Conservation (phyloP, 805 yeast species). For the Sugiyamaella floridensis region DNA sequence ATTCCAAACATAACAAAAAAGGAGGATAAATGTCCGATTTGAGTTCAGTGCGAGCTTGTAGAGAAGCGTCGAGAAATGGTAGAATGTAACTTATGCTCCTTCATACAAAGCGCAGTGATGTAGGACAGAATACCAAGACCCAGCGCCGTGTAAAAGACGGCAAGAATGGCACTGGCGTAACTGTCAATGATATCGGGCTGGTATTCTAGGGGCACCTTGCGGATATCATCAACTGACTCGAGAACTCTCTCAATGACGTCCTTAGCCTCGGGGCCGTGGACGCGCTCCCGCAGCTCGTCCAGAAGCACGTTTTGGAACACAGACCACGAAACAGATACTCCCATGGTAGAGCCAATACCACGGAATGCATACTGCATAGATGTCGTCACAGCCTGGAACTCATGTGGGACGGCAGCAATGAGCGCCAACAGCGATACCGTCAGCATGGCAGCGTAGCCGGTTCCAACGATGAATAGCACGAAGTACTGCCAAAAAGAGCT, state of each 20-base stretch:
- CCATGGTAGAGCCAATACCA: constrained; percentile 80
- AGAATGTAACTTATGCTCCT: constrained; percentile 50
- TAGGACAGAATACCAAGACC: constrained; percentile 38
- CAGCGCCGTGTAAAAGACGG: constrained; percentile 43
- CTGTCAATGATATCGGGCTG: constrained; percentile 37
- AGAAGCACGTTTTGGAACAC: constrained; percentile 49
- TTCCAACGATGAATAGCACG: constrained; percentile 48
- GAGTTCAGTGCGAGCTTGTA: background rate
- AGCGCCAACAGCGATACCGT: constrained; percentile 69
- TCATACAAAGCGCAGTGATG: constrained; percentile 39
- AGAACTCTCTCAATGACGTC: constrained; percentile 37
- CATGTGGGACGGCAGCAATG: constrained; percentile 64
- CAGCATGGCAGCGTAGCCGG: constrained; percentile 58
- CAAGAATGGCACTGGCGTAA: constrained; percentile 44
- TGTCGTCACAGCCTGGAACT: constrained; percentile 76
- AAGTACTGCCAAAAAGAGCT: constrained; percentile 33
- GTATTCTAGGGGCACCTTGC: constrained; percentile 41
- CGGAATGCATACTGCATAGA: constrained; percentile 86
- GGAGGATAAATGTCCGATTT: no score
- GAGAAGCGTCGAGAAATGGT: constrained; percentile 19
- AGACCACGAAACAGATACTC: constrained; percentile 64
- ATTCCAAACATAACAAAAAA: no score
- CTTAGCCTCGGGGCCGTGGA: constrained; percentile 24
- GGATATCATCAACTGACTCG: constrained; percentile 45
- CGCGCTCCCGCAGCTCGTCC: constrained; percentile 23